Base-by-base conservation (phyloP, 2,329 filamentous ascomycete genomes). In the Ophiosphaerella korrae region DNA sequence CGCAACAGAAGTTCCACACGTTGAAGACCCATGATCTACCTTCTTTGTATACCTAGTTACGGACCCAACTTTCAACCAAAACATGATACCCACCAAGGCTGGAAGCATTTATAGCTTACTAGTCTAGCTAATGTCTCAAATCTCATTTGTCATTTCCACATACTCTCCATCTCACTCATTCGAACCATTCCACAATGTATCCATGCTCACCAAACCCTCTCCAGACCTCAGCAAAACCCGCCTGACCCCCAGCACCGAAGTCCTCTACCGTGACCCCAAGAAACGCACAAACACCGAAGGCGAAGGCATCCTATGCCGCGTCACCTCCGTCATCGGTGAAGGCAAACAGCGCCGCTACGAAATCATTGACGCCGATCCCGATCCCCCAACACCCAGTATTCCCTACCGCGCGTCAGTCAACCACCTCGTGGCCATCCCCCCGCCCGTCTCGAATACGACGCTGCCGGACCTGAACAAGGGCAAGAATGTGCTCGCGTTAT, bases 331-430 rank as follows among this genome's bases (percentile, higher is more conserved):
- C n/a, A 80, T 80, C 23, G 79, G 79, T 50, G 79, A 81, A 57
- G 79, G 78, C 50, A 81, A 81, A 54, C 78, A 80, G 60, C 76
- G 79, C 21, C 77, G 78, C 52, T 81, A 81, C 67, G 79, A 81
- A 60, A 79, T 81, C 50, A 78, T 79, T 53, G 79, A 81, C 56
- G 72, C 75, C 9, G 79, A 81, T 47, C 74, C 75, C 1, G 75
- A 77, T 24, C 69, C 71, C 1, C 69, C 69, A 1, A 67, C 67
- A 11, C 74, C 74, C 2, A 64, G 67, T 2, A 62, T 66, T 9
- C 75, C 76, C 7, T 77, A 77, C 50, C 72, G 78, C 29, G 78
- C 78, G 34, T 75, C 70, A 11, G 77, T 80, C n/a, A 71, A 74
- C 21, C 74, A 79, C 53, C 72, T 81, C 16, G 67, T 75, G 2